Base-by-base conservation (phyloP, 352 stramenopile genomes). In the Globisporangium uncinulatum region DNA sequence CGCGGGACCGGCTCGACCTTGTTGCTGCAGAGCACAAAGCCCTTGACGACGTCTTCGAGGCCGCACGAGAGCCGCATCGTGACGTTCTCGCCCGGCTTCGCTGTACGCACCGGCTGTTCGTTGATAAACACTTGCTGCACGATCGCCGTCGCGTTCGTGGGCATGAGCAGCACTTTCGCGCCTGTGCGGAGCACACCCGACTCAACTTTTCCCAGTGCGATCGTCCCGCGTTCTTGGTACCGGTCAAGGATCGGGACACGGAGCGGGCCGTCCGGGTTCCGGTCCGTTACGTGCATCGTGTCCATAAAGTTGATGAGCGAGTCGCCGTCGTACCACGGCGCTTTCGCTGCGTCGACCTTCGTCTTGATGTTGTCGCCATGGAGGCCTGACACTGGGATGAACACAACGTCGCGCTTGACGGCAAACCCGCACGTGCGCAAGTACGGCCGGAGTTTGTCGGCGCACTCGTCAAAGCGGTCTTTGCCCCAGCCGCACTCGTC, bases 191-290 rank as follows among this genome's bases (percentile, higher is more conserved):
- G 63, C 37, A 96, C 82, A 45, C 97, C 97, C 53, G 88, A 94
- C 73, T 99, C 97, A 41, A 99, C 96, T 75, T 99, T 99, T 54
- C 97, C 97, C 76, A 99, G 93, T 39, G 90, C 87, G 50, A 99
- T 96, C 5, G 93, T 98, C 56, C 97, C 97, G 51, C 97, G 88
- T 17, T 99, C 97, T 31, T 84, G 84, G 73, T 99, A 99, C 20
- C 96, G 89, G 71, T 99, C 97, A 39, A 99, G 70, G n/a, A 99
- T 83, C 15, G 97, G 97, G 51, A 99, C 91, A 56, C 97, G 94
- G 31, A 99, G 61, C 20, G 96, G 82, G 21, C 77, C 95, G 9
- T 94, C 76, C 2, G 95, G 32, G 70, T 99, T 89, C 45, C 97
- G 82, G 44, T 88, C 93, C 8, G 47, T 54, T 44, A 99, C 96